phyloP scores from a whole-genome alignment of 805 yeast species.

The Ogataea henricii region DNA sequence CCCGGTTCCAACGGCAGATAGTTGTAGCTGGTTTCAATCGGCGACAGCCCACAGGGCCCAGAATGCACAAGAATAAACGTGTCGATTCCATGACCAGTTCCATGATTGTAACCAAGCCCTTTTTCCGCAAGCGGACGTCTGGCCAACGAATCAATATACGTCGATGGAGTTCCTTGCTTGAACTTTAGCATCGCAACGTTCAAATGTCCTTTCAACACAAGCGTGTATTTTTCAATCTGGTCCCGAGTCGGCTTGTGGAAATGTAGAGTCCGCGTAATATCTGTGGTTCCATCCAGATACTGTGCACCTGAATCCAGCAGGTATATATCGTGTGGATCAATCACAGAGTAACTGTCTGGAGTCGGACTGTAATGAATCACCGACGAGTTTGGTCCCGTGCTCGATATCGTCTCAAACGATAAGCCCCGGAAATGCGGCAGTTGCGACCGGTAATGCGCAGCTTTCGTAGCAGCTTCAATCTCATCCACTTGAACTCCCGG shows the following conservation, averaged over 20 bases:
- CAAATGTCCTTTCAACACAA: constrained; percentile 89
- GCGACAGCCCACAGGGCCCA: constrained; percentile 84
- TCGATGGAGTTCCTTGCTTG: constrained; percentile 75
- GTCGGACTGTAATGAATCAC: constrained; percentile 77
- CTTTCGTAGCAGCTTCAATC: constrained; percentile 56
- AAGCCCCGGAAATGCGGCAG: constrained; percentile 58
- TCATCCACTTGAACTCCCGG: constrained; percentile 49
- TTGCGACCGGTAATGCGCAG: constrained; percentile 47
- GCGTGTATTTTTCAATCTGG: constrained; percentile 68
- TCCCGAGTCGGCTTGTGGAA: constrained; percentile 59
- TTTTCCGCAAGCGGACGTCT: constrained; percentile 78
- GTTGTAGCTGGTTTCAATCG: constrained; percentile 34
- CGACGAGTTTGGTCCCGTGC: constrained; percentile 75
- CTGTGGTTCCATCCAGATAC: constrained; percentile 92
- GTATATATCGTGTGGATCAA: constrained; percentile 69
- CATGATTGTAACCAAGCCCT: constrained; percentile 89
- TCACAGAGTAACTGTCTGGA: constrained; percentile 52
- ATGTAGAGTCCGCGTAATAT: constrained; percentile 86
- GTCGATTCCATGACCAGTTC: constrained; percentile 98
- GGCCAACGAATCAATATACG: constrained; percentile 76
- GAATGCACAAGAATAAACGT: constrained; percentile 90
- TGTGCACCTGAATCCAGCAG: constrained; percentile 92
- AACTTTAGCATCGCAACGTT: constrained; percentile 80
- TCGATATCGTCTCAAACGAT: constrained; percentile 75
- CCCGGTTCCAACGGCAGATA: constrained; percentile 62